Evolutionary conservation across 306 rosid species (phyloP).

Genomic region (Glycine tomentella): DNA sequence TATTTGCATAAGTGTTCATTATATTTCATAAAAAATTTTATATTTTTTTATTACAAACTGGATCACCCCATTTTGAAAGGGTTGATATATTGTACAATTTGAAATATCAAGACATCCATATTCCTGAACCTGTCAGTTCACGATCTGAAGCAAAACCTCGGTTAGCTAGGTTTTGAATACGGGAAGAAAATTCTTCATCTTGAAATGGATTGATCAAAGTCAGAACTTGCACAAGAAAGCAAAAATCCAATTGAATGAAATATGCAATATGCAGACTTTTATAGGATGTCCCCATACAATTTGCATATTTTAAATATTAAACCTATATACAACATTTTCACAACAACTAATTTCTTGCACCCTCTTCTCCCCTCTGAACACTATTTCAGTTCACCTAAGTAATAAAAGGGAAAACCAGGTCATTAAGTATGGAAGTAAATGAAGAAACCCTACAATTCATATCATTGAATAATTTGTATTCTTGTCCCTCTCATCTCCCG

Average conservation of each 20-base stretch:
- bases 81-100: conserved; percentile 33
- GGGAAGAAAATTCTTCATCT: conserved; percentile 94
- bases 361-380: background rate
- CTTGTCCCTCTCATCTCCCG: background rate
- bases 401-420: background rate
- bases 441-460: background rate
- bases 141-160: conserved; percentile 79
- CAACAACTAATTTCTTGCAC: background rate
- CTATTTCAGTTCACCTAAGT: background rate
- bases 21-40: too few relatives aligned
- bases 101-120: conserved; percentile 66
- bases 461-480: background rate
- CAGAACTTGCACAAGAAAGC: conserved; percentile 40
- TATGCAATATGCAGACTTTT: background rate
- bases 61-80: conserved; percentile 15
- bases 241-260: background rate
- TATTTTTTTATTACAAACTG: too few relatives aligned
- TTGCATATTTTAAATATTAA: background rate
- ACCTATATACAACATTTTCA: background rate
- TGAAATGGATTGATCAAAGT: conserved; percentile 51
- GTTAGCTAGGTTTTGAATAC: conserved; percentile 78
- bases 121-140: conserved; percentile 60
- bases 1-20: too few relatives aligned
- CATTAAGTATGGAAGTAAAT: conserved; percentile 1
- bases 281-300: background rate